These are phyloP conservation scores for Trifolium pratense DNA, from an alignment of 306 rosid species.

Conservation along the genomic window DNA sequence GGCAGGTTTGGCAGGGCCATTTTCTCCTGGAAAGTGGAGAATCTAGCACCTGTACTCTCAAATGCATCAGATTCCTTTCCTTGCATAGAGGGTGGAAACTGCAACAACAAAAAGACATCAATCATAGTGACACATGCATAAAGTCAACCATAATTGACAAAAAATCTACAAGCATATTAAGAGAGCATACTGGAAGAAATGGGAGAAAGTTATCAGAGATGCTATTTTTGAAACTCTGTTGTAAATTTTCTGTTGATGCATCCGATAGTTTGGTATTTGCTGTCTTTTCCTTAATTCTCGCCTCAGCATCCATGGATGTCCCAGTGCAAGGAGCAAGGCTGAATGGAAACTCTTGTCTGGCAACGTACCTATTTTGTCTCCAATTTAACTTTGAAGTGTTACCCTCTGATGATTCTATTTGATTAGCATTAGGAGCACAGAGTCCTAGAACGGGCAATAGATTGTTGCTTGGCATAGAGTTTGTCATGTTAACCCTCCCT, in stretches of 20 bases:
- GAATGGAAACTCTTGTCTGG: slow-evolving; percentile 94
- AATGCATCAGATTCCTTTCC: slow-evolving; percentile 57
- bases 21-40: slow-evolving; percentile 74
- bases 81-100: slow-evolving; percentile 59
- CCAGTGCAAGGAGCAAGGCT: slow-evolving; percentile 73
- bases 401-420: slow-evolving; percentile 63
- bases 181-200: slow-evolving; percentile 64
- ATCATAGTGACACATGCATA: slow-evolving; percentile 38
- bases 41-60: slow-evolving; percentile 58
- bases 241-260: slow-evolving; percentile 56
- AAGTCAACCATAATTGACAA: slow-evolving; percentile 25
- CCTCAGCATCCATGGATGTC: slow-evolving; percentile 60
- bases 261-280: slow-evolving; percentile 59
- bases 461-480: slow-evolving; percentile 55
- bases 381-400: slow-evolving; percentile 69
- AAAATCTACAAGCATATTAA: slow-evolving; percentile 29
- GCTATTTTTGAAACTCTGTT: slow-evolving; percentile 61
- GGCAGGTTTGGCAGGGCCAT: slow-evolving; percentile 76
- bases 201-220: slow-evolving; percentile 62
- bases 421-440: slow-evolving; percentile 87
- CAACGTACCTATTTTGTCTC: slow-evolving; percentile 60
- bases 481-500: slow-evolving; percentile 50
- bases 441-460: slow-evolving; percentile 93
- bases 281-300: slow-evolving; percentile 55
- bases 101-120: slow-evolving; percentile 31